Conservation (phyloP, 2,329 filamentous ascomycete species). For the Mycocentrospora acerina region DNA sequence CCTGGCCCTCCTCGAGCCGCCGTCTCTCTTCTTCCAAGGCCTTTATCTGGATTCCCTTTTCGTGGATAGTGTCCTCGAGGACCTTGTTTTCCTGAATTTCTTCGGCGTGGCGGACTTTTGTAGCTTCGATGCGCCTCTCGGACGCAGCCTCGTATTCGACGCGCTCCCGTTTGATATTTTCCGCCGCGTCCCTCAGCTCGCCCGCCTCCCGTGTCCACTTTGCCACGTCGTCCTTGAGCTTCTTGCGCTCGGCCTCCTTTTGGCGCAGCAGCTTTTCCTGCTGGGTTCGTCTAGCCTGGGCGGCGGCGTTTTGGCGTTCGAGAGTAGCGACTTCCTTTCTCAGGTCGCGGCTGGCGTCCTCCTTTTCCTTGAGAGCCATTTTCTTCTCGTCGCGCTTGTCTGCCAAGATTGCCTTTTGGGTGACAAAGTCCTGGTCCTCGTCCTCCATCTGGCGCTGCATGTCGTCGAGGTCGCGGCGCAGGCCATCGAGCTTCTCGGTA, state of each 20-base stretch:
- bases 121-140: constrained; percentile 43
- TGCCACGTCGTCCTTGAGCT: constrained; percentile 68
- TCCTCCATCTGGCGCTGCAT: constrained; percentile 68
- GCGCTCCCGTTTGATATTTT: constrained; percentile 48
- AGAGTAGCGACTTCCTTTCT: constrained; percentile 78
- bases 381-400: constrained; percentile 79
- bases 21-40: constrained; percentile 71
- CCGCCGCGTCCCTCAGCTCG: constrained; percentile 56
- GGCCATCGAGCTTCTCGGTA: constrained; percentile 75
- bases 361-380: constrained; percentile 80
- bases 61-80: constrained; percentile 72
- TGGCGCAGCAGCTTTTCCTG: constrained; percentile 72
- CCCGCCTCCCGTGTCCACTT: constrained; percentile 68
- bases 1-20: constrained; percentile 48
- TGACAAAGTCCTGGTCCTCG: constrained; percentile 55
- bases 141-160: constrained; percentile 35
- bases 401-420: constrained; percentile 55
- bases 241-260: constrained; percentile 67
- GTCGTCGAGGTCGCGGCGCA: constrained; percentile 83
- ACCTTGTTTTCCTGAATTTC: constrained; percentile 55
- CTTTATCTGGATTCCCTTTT: constrained; percentile 71
- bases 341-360: constrained; percentile 82
- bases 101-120: constrained; percentile 45
- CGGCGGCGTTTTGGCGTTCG: constrained; percentile 77
- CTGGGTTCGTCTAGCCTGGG: constrained; percentile 75